A percentile compares a stretch with the other conserved stretches of the same genome.
phyloP scores from a whole-genome alignment of 306 rosid genomes.

The Quercus ilex region DNA sequence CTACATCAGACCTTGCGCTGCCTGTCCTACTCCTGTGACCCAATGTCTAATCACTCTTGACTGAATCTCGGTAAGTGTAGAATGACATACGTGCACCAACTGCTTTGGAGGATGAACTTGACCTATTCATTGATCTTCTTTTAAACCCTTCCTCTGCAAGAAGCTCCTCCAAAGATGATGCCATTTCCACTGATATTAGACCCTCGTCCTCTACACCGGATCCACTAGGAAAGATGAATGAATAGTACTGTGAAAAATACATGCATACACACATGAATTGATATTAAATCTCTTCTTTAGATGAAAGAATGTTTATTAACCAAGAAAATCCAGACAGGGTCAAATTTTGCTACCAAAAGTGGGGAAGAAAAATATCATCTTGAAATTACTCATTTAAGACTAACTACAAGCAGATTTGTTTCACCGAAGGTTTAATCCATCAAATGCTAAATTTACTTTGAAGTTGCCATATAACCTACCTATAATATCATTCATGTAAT shows the following conservation, averaged over 20 bases:
- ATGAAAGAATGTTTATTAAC: not conserved
- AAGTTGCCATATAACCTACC: not conserved
- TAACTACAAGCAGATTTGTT: not conserved
- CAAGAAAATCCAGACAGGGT: not conserved
- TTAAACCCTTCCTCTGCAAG: conserved; percentile 78
- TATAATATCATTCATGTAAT: not conserved
- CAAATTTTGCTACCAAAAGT: not conserved
- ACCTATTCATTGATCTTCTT: conserved; percentile 39
- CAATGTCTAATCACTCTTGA: conserved; percentile 13
- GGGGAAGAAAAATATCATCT: not conserved
- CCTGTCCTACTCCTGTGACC: conserved; percentile 22
- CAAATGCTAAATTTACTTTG: not conserved
- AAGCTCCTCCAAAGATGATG: conserved; percentile 77
- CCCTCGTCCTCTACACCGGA: conserved; percentile 4
- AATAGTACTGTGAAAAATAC: not conserved
- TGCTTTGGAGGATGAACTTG: conserved; percentile 45
- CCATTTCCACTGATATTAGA: conserved; percentile 38
- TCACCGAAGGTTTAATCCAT: conserved; percentile 3
- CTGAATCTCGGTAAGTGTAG: conserved; percentile 1
- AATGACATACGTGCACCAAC: conserved; percentile 29
- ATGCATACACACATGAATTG: not conserved
- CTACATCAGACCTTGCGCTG: conserved; percentile 23
- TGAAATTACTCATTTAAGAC: not conserved
- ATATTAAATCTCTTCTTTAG: not conserved
- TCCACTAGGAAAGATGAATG: conserved; percentile 13